Evolutionary conservation across 129 eudicot species (phyloP).

Genomic region (Centrapalus pauciflorus): DNA sequence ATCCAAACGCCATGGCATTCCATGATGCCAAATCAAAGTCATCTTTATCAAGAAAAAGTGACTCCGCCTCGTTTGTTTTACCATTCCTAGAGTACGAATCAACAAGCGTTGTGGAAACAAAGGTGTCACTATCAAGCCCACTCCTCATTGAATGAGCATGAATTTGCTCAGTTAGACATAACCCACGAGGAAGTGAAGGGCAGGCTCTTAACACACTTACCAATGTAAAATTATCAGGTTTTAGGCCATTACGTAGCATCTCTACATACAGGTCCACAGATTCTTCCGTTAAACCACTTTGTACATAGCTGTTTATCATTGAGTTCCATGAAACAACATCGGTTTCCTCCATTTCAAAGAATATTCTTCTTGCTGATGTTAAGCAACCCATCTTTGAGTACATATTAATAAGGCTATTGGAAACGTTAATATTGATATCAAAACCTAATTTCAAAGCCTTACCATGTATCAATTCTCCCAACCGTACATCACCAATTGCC

Average conservation of each 20-base stretch:
- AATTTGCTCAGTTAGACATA: constrained; percentile 31
- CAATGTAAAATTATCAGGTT: constrained; percentile 40
- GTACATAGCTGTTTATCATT: constrained; percentile 32
- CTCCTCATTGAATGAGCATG: constrained; percentile 34
- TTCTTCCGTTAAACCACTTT: constrained; percentile 41
- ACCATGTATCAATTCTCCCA: constrained; percentile 39
- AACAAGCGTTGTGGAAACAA: constrained; percentile 42
- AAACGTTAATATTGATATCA: constrained; percentile 18
- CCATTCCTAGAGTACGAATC: constrained; percentile 38
- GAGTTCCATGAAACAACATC: constrained; percentile 48
- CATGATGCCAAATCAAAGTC: constrained; percentile 39
- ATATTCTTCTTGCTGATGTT: constrained; percentile 27
- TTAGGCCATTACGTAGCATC: constrained; percentile 25
- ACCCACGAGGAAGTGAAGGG: constrained; percentile 22
- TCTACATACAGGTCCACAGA: constrained; percentile 27
- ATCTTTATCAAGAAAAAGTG: constrained; percentile 23
- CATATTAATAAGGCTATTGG: constrained; percentile 44
- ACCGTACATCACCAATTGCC: constrained; percentile 14
- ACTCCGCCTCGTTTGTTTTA: constrained; percentile 33
- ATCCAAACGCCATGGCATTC: constrained; percentile 46
- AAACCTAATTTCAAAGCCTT: constrained; percentile 35
- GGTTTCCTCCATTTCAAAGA: constrained; percentile 29
- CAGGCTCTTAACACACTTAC: constrained; percentile 45
- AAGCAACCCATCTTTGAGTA: constrained; percentile 37
- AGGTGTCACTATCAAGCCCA: constrained; percentile 29